Conservation (phyloP, 495 filamentous ascomycete genomes). For the Annulohypoxylon bovei region DNA sequence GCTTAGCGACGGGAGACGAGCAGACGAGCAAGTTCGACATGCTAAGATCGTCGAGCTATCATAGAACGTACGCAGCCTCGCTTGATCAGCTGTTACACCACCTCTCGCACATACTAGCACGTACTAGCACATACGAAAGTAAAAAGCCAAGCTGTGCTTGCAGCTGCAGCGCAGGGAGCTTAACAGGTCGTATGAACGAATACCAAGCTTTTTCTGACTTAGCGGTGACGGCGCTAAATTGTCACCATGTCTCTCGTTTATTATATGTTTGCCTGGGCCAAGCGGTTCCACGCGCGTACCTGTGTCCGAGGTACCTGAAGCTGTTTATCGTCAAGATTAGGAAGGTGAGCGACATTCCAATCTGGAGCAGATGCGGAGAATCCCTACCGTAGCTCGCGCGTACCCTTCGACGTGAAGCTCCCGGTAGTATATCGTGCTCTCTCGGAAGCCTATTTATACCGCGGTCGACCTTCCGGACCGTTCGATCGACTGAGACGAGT, state of each 20-base stretch:
- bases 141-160: constrained; percentile 26
- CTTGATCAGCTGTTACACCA: constrained; percentile 32
- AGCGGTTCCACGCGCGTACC: constrained; percentile 17
- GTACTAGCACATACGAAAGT: background rate
- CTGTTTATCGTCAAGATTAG: constrained; percentile 32
- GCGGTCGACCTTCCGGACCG: constrained; percentile 5
- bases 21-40: constrained; percentile 8
- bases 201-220: constrained; percentile 32
- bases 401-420: constrained; percentile 33
- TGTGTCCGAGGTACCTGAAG: constrained; percentile 24
- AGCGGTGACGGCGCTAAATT: constrained; percentile 37
- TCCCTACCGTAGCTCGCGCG: constrained; percentile 36
- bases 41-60: constrained; percentile 21
- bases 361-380: constrained; percentile 37
- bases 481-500: constrained; percentile 9
- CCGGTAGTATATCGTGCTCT: constrained; percentile 16
- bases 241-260: constrained; percentile 25
- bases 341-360: constrained; percentile 45
- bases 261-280: constrained; percentile 18
- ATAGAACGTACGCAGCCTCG: constrained; percentile 27
- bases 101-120: background rate
- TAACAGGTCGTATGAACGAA: constrained; percentile 25
- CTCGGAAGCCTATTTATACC: constrained; percentile 33
- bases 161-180: constrained; percentile 20
- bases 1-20: constrained; percentile 2